Percentiles rank a stretch among this genome's conserved stretches.
Conservation (phyloP, 768 basidiomycete species). For the Suillus spraguei region DNA sequence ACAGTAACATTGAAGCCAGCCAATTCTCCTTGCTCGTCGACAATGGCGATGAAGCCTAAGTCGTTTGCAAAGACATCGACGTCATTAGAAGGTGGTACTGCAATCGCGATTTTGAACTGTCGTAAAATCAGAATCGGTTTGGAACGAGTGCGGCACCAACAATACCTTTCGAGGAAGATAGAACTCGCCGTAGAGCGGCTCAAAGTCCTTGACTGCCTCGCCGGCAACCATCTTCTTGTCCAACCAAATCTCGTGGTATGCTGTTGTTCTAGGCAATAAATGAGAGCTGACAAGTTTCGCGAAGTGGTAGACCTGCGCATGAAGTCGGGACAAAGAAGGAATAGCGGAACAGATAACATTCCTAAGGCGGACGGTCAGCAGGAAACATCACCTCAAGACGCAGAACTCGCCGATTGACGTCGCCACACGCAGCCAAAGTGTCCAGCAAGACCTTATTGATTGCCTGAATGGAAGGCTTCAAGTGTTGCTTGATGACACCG, state of each 20-base stretch:
- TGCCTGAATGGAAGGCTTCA: conserved; percentile 95
- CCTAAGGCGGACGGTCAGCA: conserved; percentile 39
- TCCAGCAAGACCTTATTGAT: conserved; percentile 92
- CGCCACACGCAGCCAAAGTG: conserved; percentile 97
- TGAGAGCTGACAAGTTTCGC: conserved; percentile 82
- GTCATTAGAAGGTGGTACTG: conserved; percentile 95
- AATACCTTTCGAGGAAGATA: conserved; percentile 93
- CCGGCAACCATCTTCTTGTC: conserved; percentile 97
- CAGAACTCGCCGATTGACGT: conserved; percentile 80
- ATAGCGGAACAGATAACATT: conserved; percentile 93
- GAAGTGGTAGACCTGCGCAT: conserved; percentile 82
- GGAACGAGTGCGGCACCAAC: neutral
- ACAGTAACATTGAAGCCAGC: conserved; percentile 92
- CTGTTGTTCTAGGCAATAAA: conserved; percentile 86
- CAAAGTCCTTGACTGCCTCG: conserved; percentile 90
- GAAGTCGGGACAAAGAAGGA: conserved; percentile 85
- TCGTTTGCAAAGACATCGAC: conserved; percentile 96
- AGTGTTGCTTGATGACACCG: conserved; percentile 94
- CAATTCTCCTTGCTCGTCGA: conserved; percentile 72
- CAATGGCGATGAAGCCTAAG: conserved; percentile 94
- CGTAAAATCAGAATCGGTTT: conserved; percentile 4
- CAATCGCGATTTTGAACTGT: conserved; percentile 96
- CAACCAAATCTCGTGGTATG: conserved; percentile 99
- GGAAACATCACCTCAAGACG: neutral
- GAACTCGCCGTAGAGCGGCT: conserved; percentile 97